Percentiles rank a stretch among this genome's conserved stretches.
Conservation (phyloP, 306 rosid species). For the Quercus dentata region DNA sequence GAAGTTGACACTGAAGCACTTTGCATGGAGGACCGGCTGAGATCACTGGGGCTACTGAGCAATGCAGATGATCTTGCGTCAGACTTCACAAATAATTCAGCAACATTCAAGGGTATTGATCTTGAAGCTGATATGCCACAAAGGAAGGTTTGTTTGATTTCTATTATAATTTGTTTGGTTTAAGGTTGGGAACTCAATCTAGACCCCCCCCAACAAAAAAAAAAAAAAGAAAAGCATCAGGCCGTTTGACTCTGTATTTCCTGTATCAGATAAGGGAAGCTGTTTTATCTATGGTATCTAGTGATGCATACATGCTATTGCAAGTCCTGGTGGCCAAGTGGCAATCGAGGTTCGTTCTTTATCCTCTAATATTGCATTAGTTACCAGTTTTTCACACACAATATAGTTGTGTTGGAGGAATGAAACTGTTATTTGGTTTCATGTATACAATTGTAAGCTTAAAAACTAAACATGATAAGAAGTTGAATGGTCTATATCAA, state of each 20-base stretch:
- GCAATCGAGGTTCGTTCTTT: slow-evolving; percentile 69
- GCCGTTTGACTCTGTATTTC: not conserved
- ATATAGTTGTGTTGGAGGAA: not conserved
- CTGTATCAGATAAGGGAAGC: slow-evolving; percentile 54
- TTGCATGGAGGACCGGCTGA: slow-evolving; percentile 75
- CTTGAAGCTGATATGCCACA: slow-evolving; percentile 46
- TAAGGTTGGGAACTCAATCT: not conserved
- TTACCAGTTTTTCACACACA: not conserved
- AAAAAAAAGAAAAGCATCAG: not conserved
- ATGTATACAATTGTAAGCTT: not conserved
- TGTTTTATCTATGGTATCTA: slow-evolving; percentile 54
- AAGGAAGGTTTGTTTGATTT: slow-evolving; percentile 55
- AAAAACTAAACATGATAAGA: not conserved
- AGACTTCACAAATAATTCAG: slow-evolving; percentile 36
- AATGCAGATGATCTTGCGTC: slow-evolving; percentile 42
- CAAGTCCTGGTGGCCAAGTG: slow-evolving; percentile 55
- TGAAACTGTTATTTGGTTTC: not conserved
- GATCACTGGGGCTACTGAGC: slow-evolving; percentile 60
- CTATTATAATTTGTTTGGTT: not conserved
- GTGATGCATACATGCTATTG: slow-evolving; percentile 60
- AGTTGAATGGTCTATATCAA: not conserved
- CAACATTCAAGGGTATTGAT: slow-evolving; percentile 53
- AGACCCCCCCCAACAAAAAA: not conserved
- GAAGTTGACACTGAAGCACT: slow-evolving; percentile 38
- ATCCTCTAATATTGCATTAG: slow-evolving; percentile 8